Base-by-base conservation (phyloP, 257 asterid genomes). In the Paraleonurus japonicus region DNA sequence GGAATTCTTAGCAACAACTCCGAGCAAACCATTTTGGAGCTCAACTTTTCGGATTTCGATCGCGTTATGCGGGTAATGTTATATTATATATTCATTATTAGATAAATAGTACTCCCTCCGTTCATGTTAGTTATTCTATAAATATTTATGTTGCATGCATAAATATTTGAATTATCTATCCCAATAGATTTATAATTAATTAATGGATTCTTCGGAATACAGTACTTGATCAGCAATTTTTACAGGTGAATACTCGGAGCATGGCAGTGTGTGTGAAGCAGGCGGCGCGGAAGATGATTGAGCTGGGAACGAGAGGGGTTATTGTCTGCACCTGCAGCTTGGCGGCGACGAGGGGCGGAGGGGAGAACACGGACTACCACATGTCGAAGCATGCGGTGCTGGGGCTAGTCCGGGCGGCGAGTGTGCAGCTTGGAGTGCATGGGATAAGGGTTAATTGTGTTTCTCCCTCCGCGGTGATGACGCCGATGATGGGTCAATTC, bases 361-460 rank as follows among this genome's bases (percentile, higher is more conserved):
- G 2, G 2, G 4, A 8, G 15, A 0, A n/a, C 5, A 81, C 75
- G 0, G 90, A 85, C 45, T 85, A 83, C 20, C 2, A 1, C 19
- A 78, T 82, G 87, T 78, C 90, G 53, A 71, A 71, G 76, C 19
- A 33, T 2, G 75, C 69, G 61, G 75, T 60, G 50, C 0, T 71
- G 61, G 90, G 86, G n/a, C 70, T 85, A 19, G 62, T 82, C 45
- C 73, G 83, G 33, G 28, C 84, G 20, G 90, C 88, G 0, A 72
- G 79, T 6, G 6, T 33, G 30, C 79, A 66, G 43, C 74, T 84
- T 0, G 86, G 86, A 1, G 74, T 9, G 17, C 68, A 81, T 6
- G 89, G 86, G 22, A 81, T 84, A 9, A 75, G 82, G 68, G 85
- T 85, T 8, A 85, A 85, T 22, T 35, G 43, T 35, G 12, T 35